Conservation (phyloP, 768 basidiomycete genomes). For the Exsudoporus frostii region DNA sequence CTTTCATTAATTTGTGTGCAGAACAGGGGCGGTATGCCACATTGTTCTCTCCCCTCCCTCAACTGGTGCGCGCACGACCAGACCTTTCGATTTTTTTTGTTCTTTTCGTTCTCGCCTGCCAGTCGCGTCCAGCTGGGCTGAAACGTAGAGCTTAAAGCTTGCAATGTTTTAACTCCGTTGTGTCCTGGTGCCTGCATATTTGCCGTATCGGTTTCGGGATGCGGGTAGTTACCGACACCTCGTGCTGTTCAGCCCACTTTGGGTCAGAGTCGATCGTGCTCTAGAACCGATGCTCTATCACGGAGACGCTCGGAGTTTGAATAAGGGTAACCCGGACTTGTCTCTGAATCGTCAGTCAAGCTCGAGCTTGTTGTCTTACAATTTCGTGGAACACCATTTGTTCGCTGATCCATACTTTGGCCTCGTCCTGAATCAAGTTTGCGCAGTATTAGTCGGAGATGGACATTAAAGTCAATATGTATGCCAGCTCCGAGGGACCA, state of each 20-base stretch:
- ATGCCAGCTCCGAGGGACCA: background rate
- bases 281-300: too few species aligned
- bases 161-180: background rate
- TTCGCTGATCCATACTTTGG: too few species aligned
- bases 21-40: background rate
- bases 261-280: too few species aligned
- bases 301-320: too few species aligned
- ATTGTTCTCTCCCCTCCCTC: background rate
- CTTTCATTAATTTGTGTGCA: background rate
- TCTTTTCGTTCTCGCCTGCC: background rate
- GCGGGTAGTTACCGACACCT: background rate
- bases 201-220: background rate
- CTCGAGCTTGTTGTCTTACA: too few species aligned
- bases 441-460: too few species aligned
- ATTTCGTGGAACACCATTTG: too few species aligned
- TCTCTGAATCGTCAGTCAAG: too few species aligned
- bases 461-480: too few species aligned
- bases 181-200: background rate
- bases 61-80: background rate
- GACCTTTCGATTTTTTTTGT: background rate
- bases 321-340: too few species aligned
- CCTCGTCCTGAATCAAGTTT: too few species aligned
- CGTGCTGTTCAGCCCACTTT: background rate
- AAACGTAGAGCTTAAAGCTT: background rate
- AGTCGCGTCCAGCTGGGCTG: background rate